Evolutionary conservation across 352 stramenopile genomes (phyloP), one percentile per base, ranked within the genome.

Genomic region (Globisporangium megalacanthum): DNA sequence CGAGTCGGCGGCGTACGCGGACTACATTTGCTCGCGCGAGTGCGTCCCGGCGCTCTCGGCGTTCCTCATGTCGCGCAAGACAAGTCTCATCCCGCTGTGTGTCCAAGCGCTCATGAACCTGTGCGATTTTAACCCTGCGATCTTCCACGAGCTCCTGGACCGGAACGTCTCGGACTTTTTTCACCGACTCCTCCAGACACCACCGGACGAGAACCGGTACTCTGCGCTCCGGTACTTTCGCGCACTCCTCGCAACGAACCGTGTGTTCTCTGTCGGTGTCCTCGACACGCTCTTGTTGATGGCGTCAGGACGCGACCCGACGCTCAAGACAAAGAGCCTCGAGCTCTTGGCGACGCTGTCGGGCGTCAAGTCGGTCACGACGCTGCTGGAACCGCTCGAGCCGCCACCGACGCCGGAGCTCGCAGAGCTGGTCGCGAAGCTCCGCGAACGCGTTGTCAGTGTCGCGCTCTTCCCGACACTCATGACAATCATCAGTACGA

Each of bases 31-130:
- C 53, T 75, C 70, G 13, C 62, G 64, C 33, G 69, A 71, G n/a
- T 83, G 73, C 22, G 73, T 85, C 7, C 64, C 70, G 8, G 77
- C 71, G 17, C 62, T 87, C 3, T 86, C 73, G 0, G 72, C 72
- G 9, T 92, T 92, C 49, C 55, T 92, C 55, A 68, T 92, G 11
- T 90, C 82, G 4, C 71, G 68, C 33, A 90, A 90, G 54, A 65
- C 80, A 37, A 82, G 66, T 29, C 53, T 92, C 17, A 76, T 92
- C 11, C 82, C 82, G 11, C 47, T 83, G 4, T 82, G 70, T 6
- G 82, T 80, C 6, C 79, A 92, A 51, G 81, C 78, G 10, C 61
- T 92, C 56, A 86, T 92, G 79, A 90, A 90, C 33, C 60, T 90
- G 33, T 90, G 78, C 56, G 78, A 88, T 49, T 80, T 83, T 59